These are phyloP conservation scores for Quercus bicolor DNA, from an alignment of 306 rosid genomes.

Conservation along the genomic window DNA sequence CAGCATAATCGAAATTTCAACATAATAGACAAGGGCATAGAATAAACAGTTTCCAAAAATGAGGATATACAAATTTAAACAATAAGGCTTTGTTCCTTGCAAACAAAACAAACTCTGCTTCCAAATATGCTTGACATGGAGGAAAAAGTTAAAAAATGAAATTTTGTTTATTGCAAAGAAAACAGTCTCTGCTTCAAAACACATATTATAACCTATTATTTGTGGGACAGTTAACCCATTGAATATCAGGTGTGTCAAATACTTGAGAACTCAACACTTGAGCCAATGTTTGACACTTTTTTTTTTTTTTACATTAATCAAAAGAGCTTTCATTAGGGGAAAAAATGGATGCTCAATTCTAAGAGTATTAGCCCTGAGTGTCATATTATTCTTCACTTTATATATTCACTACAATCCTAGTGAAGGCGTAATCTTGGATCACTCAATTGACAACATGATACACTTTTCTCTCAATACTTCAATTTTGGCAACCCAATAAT, in stretches of 20 bases:
- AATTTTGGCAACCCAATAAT: not conserved
- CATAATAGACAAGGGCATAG: not conserved
- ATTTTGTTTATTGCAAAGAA: not conserved
- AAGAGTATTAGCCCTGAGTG: not conserved
- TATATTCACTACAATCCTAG: not conserved
- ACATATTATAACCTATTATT: not conserved
- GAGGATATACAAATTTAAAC: not conserved
- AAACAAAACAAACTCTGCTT: not conserved
- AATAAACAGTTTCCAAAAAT: not conserved
- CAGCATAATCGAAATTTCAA: constrained; percentile 14
- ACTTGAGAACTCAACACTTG: not conserved
- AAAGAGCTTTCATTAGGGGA: not conserved
- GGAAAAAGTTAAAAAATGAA: not conserved
- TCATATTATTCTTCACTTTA: too few species aligned
- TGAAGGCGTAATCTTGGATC: not conserved
- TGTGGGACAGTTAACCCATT: not conserved
- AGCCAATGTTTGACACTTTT: not conserved
- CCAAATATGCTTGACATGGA: not conserved
- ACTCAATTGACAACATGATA: not conserved
- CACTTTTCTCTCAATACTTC: not conserved
- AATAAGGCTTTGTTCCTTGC: not conserved
- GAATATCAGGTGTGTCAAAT: not conserved
- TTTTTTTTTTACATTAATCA: not conserved
- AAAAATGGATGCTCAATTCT: not conserved
- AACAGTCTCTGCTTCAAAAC: not conserved